Evolutionary conservation across 805 yeast species (phyloP).

Genomic region (Starmerella apis): DNA sequence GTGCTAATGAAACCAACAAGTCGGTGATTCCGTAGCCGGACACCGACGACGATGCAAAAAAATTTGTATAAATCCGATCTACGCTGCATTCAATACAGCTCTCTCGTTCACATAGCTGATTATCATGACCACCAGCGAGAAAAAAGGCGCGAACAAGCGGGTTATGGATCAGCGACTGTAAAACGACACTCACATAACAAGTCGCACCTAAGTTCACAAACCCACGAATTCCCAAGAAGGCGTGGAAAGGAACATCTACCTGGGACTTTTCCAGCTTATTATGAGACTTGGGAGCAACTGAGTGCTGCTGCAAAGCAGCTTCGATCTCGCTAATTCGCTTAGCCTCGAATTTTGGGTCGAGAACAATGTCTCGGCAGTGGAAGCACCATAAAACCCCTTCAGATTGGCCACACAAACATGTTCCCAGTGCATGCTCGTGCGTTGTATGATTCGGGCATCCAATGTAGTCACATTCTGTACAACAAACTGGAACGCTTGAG

Average conservation of each 20-base stretch:
- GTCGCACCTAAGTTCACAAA: conserved; percentile 93
- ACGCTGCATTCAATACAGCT: conserved; percentile 75
- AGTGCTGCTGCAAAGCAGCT: conserved; percentile 5
- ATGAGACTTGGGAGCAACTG: not conserved
- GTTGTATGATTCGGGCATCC: conserved; percentile 22
- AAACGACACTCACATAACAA: conserved; percentile 88
- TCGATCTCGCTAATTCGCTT: conserved; percentile 8
- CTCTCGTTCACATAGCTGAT: conserved; percentile 35
- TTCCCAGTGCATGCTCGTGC: conserved; percentile 45
- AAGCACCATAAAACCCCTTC: conserved; percentile 55
- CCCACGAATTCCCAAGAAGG: conserved; percentile 75
- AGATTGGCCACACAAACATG: conserved; percentile 53
- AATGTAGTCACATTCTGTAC: conserved; percentile 23
- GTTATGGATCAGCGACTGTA: conserved; percentile 83
- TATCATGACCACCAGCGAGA: conserved; percentile 62
- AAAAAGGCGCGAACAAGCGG: conserved; percentile 74
- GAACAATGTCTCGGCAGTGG: conserved; percentile 62
- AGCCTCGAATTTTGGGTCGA: conserved; percentile 35
- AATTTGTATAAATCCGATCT: conserved; percentile 64
- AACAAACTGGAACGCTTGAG: conserved; percentile 17
- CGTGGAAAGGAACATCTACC: conserved; percentile 39
- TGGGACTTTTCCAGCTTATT: not conserved
- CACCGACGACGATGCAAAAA: conserved; percentile 52
- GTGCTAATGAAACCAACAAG: conserved; percentile 78
- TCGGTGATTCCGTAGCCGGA: conserved; percentile 75